Conservation (phyloP, 805 yeast genomes). For the Nakazawaea wickerhamii region DNA sequence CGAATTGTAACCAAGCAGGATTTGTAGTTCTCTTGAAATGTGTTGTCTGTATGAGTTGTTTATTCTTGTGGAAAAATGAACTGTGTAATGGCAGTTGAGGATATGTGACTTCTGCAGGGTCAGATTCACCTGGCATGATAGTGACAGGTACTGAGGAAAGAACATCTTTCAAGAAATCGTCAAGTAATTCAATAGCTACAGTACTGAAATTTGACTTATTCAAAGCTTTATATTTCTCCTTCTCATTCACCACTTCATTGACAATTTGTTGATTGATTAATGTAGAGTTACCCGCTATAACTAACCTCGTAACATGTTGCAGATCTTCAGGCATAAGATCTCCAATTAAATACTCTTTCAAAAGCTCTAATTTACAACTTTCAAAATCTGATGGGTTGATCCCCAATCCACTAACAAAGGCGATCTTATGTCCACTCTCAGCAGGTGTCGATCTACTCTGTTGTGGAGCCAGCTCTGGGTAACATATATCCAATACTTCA, state of each 20-base stretch:
- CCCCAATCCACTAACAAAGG: conserved; percentile 73
- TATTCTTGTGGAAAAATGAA: conserved; percentile 53
- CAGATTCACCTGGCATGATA: conserved; percentile 78
- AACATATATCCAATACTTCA: conserved; percentile 73
- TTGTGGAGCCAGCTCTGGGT: conserved; percentile 45
- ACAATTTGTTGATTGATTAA: conserved; percentile 20
- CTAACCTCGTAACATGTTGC: conserved; percentile 39
- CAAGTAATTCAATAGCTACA: conserved; percentile 49
- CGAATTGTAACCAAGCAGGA: conserved; percentile 66
- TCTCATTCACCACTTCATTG: conserved; percentile 24
- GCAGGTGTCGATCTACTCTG: conserved; percentile 11
- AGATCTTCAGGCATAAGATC: conserved; percentile 42
- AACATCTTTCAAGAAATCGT: conserved; percentile 51
- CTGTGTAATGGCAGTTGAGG: conserved; percentile 92
- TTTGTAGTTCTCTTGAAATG: conserved; percentile 51
- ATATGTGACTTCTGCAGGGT: conserved; percentile 77
- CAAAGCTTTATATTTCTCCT: conserved; percentile 42
- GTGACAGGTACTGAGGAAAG: conserved; percentile 60
- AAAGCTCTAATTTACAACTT: conserved; percentile 44
- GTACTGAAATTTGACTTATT: conserved; percentile 48
- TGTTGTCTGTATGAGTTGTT: conserved; percentile 32
- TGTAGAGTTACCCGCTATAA: conserved; percentile 69
- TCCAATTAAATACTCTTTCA: conserved; percentile 70
- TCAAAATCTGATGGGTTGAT: conserved; percentile 42
- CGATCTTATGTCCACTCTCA: conserved; percentile 41